Conservation (phyloP, 2,329 filamentous ascomycete genomes). For the Cordyceps farinosa region DNA sequence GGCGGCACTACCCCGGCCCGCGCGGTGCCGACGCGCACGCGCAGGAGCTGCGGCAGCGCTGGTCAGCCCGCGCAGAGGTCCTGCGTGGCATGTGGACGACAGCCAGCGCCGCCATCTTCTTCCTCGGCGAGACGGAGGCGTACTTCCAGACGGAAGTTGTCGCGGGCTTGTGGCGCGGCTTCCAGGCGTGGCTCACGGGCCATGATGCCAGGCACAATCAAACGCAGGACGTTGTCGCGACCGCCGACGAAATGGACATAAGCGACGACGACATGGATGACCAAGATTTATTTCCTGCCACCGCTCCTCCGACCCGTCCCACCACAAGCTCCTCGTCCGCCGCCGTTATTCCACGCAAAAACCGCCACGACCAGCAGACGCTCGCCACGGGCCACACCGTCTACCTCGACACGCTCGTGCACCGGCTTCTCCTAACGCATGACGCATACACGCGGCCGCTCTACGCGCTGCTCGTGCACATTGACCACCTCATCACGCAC, state of each 20-base stretch:
- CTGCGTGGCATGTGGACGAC: slow-evolving; percentile 90
- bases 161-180: slow-evolving; percentile 73
- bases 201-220: slow-evolving; percentile 24
- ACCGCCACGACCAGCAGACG: slow-evolving; percentile 73
- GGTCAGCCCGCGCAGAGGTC: slow-evolving; percentile 57
- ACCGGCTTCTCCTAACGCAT: slow-evolving; percentile 64
- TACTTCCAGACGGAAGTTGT: slow-evolving; percentile 92
- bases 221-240: not conserved
- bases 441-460: slow-evolving; percentile 60
- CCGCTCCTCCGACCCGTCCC: slow-evolving; percentile 21
- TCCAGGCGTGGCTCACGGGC: slow-evolving; percentile 68
- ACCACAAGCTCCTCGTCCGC: slow-evolving; percentile 20
- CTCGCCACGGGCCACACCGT: slow-evolving; percentile 74
- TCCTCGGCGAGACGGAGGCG: slow-evolving; percentile 79
- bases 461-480: slow-evolving; percentile 64
- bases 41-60: slow-evolving; percentile 58
- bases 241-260: slow-evolving; percentile 3
- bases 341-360: not conserved
- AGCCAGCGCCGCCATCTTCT: slow-evolving; percentile 80
- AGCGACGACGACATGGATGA: not conserved
- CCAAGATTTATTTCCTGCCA: not conserved
- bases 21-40: slow-evolving; percentile 58
- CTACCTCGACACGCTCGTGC: slow-evolving; percentile 67
- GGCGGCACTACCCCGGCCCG: slow-evolving; percentile 72
- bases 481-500: slow-evolving; percentile 79